Evolutionary conservation across 768 basidiomycete genomes (phyloP).

Genomic region (Piloderma croceum): DNA sequence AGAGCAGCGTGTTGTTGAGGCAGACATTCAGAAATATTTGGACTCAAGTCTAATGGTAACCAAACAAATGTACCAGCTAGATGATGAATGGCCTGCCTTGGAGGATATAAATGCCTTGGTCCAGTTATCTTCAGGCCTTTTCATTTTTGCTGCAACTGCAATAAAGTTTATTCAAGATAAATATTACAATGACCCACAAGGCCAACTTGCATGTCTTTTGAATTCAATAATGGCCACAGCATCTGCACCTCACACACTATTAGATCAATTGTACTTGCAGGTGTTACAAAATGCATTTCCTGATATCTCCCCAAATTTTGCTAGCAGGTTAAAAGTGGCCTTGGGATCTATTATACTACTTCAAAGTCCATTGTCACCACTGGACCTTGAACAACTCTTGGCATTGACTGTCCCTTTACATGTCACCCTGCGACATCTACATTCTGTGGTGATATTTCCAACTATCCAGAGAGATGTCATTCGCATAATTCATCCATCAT

Average conservation of each 20-base stretch:
- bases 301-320: not conserved
- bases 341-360: too few relatives aligned
- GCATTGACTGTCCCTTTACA: not conserved
- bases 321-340: not conserved
- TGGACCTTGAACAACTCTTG: not conserved
- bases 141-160: not conserved
- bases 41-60: not conserved
- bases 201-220: not conserved
- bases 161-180: not conserved
- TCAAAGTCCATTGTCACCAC: too few relatives aligned
- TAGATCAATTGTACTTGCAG: slow-evolving; percentile 12
- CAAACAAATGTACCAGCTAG: not conserved
- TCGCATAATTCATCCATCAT: slow-evolving; percentile 20
- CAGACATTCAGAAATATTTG: not conserved
- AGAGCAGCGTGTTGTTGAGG: not conserved
- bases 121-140: not conserved
- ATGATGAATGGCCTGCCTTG: not conserved
- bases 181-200: too few relatives aligned
- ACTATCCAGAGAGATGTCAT: slow-evolving; percentile 1
- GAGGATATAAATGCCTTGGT: not conserved
- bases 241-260: not conserved
- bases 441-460: slow-evolving; percentile 13
- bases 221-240: not conserved
- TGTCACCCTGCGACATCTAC: slow-evolving; percentile 8
- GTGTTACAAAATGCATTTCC: slow-evolving; percentile 8